Base-by-base conservation (phyloP, 805 yeast species). In the Sungouiozyma ichnusensis region DNA sequence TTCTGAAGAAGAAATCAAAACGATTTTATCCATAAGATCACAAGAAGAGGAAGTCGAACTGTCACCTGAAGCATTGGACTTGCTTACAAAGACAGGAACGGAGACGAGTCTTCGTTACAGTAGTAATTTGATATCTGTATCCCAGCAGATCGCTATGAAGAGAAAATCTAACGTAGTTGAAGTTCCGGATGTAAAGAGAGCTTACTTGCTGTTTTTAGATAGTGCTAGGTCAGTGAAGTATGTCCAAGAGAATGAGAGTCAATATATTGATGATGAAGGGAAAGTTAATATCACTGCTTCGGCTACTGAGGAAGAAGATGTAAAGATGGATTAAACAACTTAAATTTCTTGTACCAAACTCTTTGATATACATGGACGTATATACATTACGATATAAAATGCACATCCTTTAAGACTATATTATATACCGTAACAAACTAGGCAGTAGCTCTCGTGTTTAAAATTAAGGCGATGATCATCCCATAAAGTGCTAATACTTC, bases 41-140 rank as follows among this genome's bases (percentile, higher is more conserved):
- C 84, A 80, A 54, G 95, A 87, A 59, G 99, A 92, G 64, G 97
- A 88, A 58, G 88, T 85, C 39, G 92, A 85, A 50, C 67, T 92
- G 48, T 63, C 79, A 14, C 71, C 74, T 6, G 97, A 87, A 55
- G 95, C 96, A 0, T 69, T 90, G 48, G 90, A 84, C 37, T 72
- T 87, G 52, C 73, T 92, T 53, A 85, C 97, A 18, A 84, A 86
- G 59, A 85, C 88, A 48, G 96, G 95, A 14, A 72, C 76, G 48
- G 95, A 84, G 60, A 85, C 97, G 4, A 81, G 94, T 60, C 73
- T 92, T 54, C 79, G 99, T 57, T 92, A 92, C 62, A 92, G 95
- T 18, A 71, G 95, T 38, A 94, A 92, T 64, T 74, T 92, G 63
- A 81, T 92, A 45, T 74, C 95, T 13, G 96, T 94, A 8, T 76